These are phyloP conservation scores for Pyrus communis DNA, from an alignment of 306 rosid species.

Conservation along the genomic window DNA sequence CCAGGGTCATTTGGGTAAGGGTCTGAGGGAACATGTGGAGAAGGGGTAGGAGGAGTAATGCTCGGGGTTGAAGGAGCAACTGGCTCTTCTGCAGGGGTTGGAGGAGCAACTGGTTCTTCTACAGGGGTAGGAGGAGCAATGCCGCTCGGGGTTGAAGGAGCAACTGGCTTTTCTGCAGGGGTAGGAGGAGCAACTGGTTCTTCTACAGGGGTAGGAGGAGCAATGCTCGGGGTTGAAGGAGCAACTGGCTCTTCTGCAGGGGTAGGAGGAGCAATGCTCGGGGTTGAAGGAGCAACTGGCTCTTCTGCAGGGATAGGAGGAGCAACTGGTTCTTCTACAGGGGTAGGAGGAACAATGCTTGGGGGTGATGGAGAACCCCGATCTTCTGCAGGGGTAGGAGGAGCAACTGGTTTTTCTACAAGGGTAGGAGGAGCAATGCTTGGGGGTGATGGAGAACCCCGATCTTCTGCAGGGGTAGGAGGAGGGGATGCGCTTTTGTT, in stretches of 20 bases:
- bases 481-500: conserved; percentile 17
- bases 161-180: neutral
- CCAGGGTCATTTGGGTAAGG: conserved; percentile 61
- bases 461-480: neutral
- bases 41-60: conserved; percentile 8
- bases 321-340: no score
- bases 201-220: conserved; percentile 22
- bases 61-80: conserved; percentile 10
- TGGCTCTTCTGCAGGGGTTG: neutral
- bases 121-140: conserved; percentile 23
- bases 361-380: neutral
- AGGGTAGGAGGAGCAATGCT: conserved; percentile 26
- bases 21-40: conserved; percentile 47
- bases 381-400: neutral
- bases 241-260: no score
- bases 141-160: neutral
- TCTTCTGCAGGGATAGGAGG: no score
- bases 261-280: no score
- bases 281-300: no score
- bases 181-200: no score
- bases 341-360: neutral
- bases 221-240: neutral
- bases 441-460: neutral
- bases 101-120: conserved; percentile 6
- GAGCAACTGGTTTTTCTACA: no score